Base-by-base conservation (phyloP, 495 filamentous ascomycete species). In the Apodospora peruviana region DNA sequence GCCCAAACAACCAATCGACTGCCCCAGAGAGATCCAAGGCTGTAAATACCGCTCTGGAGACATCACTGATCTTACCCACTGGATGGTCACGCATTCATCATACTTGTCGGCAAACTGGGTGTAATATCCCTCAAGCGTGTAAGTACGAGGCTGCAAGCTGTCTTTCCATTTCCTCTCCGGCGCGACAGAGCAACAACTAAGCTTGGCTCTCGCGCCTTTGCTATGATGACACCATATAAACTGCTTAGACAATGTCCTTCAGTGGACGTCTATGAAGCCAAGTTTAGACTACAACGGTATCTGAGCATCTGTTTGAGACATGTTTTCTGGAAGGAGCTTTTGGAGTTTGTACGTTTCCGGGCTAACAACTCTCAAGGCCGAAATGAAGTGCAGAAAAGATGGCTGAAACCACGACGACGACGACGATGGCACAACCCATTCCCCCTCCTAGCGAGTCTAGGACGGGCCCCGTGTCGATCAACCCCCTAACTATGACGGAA, bases 211-310 rank as follows among this genome's bases (percentile, higher is more conserved):
- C 27, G 35, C 45, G 42, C 37, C 36, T 48, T 71, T 67, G 73
- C 75, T 65, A 56, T 83, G 82, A 84, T 84, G 82, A 85, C 74
- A 76, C 61, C 58, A 32, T 14, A 29, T 32, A 69, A 56, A 68
- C 67, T 66, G 67, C 75, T 71, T 74, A 83, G 79, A 77, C 69
- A 76, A 85, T 83, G 46, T 65, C 22, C 58, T 65, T 86, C 88
- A 82, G 81, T 66, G 74, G 70, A 81, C 71, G 75, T 80, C 86
- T 61, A 75, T 95, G 90, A 78, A 76, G 72, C 80, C 75, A 73
- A 70, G 68, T 79, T 80, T 77, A 86, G 89, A 95, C 90, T 96
- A 95, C 90, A 94, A 95, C 90, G 90, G 90, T 96, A 95, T 96
- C 90, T 95, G 90, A 95, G 60, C 62, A 61, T 14, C 1, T 36